Evolutionary conservation across 2,329 filamentous ascomycete genomes (phyloP), one percentile per base, ranked within the genome.

Genomic region (Ophiostoma sp.): DNA sequence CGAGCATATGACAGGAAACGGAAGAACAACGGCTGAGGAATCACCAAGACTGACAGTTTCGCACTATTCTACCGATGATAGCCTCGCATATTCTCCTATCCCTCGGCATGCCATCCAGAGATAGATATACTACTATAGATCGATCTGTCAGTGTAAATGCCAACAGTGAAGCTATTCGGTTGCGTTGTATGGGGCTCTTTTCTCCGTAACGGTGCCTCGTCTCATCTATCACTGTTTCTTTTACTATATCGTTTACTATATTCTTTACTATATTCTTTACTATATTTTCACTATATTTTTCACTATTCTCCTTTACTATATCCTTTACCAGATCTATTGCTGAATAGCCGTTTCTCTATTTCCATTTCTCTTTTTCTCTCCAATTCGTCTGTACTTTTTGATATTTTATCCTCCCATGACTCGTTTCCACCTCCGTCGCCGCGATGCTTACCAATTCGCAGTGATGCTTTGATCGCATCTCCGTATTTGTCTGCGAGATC

Each of bases 371-470:
- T 16, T 7, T 7, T 8, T 42, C 14, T 42, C 27, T 12, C 40
- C n/a, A 38, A 38, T 11, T 36, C 16, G 36, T 5, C 38, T 3
- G 4, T 27, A 5, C 9, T 14, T 14, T 44, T 8, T 64, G 27
- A 40, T 27, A 27, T 27, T 27, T 27, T 27, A 27, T 27, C 27
- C 27, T 27, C 27, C 49, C 64, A 49, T 65, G 44, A 47, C 64
- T 64, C 60, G n/a, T 4, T 44, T 16, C 16, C 38, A 36, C 55
- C 41, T 18, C 27, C 16, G 55, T 63, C 18, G 36, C 45, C 6
- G 14, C 67, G 45, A 58, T 38, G 67, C 67, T 69, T 64, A 69
- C 67, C 67, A 69, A 69, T 69, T 40, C 55, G 36, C 67, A 16
- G 27, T 49, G 36, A 40, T 45, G 45, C 45, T 36, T 8, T 38